Conservation (phyloP, 371 early-diverging fungal species). For the Apophysomyces trapeziformis region DNA sequence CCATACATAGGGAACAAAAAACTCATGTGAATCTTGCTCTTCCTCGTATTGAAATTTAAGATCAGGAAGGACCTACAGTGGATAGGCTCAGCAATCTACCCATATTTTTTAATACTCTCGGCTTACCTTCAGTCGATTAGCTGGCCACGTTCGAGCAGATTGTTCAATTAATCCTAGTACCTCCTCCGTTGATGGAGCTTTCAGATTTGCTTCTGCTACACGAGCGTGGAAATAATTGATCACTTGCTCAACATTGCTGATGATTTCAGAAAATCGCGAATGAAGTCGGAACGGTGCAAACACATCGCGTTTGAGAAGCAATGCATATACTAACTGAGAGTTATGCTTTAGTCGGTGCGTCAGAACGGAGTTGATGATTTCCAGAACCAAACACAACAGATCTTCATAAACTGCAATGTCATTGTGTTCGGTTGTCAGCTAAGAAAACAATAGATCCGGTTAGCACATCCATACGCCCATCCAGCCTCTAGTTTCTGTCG, state of each 20-base stretch:
- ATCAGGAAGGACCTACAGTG: conserved; percentile 47
- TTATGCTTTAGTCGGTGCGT: conserved; percentile 69
- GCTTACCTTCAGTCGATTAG: conserved; percentile 55
- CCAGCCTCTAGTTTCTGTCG: not conserved
- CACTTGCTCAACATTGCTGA: conserved; percentile 68
- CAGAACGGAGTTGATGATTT: conserved; percentile 72
- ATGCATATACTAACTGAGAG: conserved; percentile 74
- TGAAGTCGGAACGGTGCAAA: conserved; percentile 62
- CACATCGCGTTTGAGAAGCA: conserved; percentile 71
- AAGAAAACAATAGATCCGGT: not conserved
- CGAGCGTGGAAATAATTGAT: conserved; percentile 67
- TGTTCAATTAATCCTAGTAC: conserved; percentile 69
- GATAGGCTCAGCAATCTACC: not conserved
- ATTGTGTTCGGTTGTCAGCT: not conserved
- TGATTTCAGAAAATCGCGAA: conserved; percentile 59
- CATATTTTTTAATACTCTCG: not conserved
- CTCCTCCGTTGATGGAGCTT: conserved; percentile 69
- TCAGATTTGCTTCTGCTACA: conserved; percentile 67
- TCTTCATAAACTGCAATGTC: conserved; percentile 70
- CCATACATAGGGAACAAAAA: conserved; percentile 80
- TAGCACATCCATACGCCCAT: not conserved
- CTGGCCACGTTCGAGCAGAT: conserved; percentile 72
- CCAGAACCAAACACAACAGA: conserved; percentile 67
- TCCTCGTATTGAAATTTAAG: conserved; percentile 75
- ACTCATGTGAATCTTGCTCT: conserved; percentile 62